Conservation (phyloP, 2,329 filamentous ascomycete genomes). For the Fusarium brevicatenulatum region DNA sequence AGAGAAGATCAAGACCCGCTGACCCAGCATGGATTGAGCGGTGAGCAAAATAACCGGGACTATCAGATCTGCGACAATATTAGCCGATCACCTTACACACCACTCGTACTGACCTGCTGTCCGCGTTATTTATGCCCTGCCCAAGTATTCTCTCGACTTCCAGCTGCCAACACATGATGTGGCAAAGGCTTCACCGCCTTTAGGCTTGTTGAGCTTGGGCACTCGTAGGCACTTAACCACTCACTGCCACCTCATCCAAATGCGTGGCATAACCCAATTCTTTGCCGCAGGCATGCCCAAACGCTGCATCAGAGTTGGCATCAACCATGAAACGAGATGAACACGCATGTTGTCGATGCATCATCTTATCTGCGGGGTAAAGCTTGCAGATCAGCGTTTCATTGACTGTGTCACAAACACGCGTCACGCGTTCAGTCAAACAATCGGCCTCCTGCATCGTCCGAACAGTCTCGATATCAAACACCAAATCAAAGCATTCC, state of each 20-base stretch:
- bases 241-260: slow-evolving; percentile 20
- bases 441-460: not conserved
- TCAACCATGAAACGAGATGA: not conserved
- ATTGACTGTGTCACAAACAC: not conserved
- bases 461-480: not conserved
- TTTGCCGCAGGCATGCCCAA: not conserved
- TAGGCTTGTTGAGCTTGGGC: slow-evolving; percentile 4
- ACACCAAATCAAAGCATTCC: not conserved
- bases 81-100: no score
- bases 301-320: not conserved
- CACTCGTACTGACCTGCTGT: no score
- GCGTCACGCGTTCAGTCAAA: not conserved
- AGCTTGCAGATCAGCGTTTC: not conserved
- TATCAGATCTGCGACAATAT: not conserved
- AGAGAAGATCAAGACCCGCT: not conserved
- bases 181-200: slow-evolving; percentile 27
- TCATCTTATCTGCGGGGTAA: not conserved
- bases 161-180: slow-evolving; percentile 26
- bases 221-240: slow-evolving; percentile 2
- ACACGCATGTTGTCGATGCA: not conserved
- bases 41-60: slow-evolving; percentile 31
- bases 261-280: slow-evolving; percentile 3
- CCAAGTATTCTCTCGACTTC: slow-evolving; percentile 20
- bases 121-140: no score
- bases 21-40: slow-evolving; percentile 15